Evolutionary conservation across 1,139 yeast genomes (phyloP).

Genomic region (Kodamaea fungicola): DNA sequence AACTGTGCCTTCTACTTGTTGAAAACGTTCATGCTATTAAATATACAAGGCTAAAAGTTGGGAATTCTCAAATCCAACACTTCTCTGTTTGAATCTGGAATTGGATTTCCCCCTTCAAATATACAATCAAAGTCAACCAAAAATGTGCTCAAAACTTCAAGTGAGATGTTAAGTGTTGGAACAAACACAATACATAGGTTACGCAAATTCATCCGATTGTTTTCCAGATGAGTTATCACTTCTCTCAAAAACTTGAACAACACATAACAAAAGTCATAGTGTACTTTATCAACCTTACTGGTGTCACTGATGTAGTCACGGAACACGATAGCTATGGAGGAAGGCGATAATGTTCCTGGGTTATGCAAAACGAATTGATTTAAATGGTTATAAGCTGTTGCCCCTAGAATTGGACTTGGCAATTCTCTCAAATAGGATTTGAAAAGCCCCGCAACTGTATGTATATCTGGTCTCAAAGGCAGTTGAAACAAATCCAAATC

Average conservation of each 20-base stretch:
- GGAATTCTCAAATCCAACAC: constrained; percentile 43
- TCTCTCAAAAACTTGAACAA: constrained; percentile 64
- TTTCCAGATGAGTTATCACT: constrained; percentile 59
- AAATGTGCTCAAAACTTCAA: constrained; percentile 59
- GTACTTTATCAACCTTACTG: constrained; percentile 33
- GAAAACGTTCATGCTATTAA: neutral
- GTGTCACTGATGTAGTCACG: constrained; percentile 28
- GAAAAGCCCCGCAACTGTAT: constrained; percentile 75
- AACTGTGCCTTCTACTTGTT: too few relatives aligned
- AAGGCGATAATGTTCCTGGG: constrained; percentile 10
- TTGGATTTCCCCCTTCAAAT: constrained; percentile 53
- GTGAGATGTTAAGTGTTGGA: constrained; percentile 74
- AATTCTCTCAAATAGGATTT: constrained; percentile 72
- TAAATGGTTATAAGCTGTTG: constrained; percentile 38
- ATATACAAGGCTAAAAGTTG: constrained; percentile 22
- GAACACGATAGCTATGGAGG: constrained; percentile 27
- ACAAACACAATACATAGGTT: constrained; percentile 83
- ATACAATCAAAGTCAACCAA: constrained; percentile 64
- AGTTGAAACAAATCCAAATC: constrained; percentile 64
- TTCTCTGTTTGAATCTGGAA: constrained; percentile 35
- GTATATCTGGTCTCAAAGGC: constrained; percentile 53
- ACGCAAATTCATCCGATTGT: constrained; percentile 79
- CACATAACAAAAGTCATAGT: constrained; percentile 60
- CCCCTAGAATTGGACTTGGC: constrained; percentile 63
- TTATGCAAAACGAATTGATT: constrained; percentile 22